These are phyloP conservation scores for Rhodotorula sp. DNA, from an alignment of 1,284 basidiomycete species.

Conservation along the genomic window DNA sequence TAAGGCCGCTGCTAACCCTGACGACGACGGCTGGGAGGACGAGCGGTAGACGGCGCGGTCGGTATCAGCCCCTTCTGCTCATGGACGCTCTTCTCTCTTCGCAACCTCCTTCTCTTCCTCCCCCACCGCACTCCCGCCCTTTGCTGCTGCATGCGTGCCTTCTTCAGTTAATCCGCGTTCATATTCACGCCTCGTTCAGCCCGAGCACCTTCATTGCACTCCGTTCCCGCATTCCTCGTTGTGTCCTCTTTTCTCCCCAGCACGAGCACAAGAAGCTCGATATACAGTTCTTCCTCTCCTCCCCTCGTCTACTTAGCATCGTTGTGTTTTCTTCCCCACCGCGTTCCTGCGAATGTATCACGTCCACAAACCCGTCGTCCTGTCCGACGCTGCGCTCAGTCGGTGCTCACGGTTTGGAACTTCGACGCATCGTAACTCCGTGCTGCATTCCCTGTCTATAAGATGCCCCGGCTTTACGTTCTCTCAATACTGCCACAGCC, in stretches of 20 bases:
- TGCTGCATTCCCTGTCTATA: too few species aligned
- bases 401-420: too few species aligned
- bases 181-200: background rate
- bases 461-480: background rate
- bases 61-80: background rate
- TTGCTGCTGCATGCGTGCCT: background rate
- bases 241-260: background rate
- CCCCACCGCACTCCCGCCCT: too few species aligned
- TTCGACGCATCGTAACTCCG: too few species aligned
- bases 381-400: too few species aligned
- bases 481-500: constrained; percentile 10
- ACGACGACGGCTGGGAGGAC: constrained; percentile 34
- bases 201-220: too few species aligned
- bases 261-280: constrained; percentile 2
- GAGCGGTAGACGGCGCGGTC: constrained; percentile 6
- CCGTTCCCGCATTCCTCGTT: too few species aligned
- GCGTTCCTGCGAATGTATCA: background rate
- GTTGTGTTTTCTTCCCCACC: background rate
- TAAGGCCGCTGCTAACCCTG: background rate
- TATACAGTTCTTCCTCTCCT: background rate
- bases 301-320: background rate
- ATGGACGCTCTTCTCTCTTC: background rate
- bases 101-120: too few species aligned
- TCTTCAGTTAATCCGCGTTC: background rate
- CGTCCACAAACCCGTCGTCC: too few species aligned